Evolutionary conservation across 768 basidiomycete species (phyloP), one percentile per base, ranked within the genome.

Genomic region (Boletus pseudo-olivaceus): DNA sequence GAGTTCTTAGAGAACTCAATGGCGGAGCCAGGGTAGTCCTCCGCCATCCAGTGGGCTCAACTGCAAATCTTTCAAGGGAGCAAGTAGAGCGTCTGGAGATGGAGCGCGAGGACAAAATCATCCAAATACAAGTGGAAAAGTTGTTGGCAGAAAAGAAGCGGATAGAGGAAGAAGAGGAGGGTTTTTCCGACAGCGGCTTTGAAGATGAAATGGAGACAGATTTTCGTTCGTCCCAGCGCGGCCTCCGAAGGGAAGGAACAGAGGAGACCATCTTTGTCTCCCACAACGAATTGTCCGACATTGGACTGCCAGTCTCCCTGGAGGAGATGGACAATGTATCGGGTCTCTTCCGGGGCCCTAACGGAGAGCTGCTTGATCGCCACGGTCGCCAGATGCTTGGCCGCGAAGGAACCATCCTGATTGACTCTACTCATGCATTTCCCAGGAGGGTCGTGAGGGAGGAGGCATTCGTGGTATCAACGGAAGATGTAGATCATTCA

Each of bases 1-100:
- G 58, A 0, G 56, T 60, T 2, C 56, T 64, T 10, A 53, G 49
- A 11, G 58, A 59, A 8, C 46, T 57, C 14, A 55, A 59, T n/a
- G 59, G 59, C 3, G 51, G 40, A 3, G 33, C 34, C 32, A 51
- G 70, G 26, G 41, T 69, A 1, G 49, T 70, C 44, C 50, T 64
- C 39, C 56, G 45, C 19, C 69, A 63, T 15, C 57, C 67, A 2
- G 20, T 62, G 1, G 69, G 63, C 12, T 59, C 61, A 0, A 32
- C 38, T 1, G 54, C 62, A 14, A 69, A 72, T 27, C 51, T 68
- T 17, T 67, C 67, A 12, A 48, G 66, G 33, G 49, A 56, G 4
- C 70, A 70, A 23, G 61, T 70, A 0, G 63, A 65, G 12, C 47
- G 17, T 5, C 19, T 67, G 37, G 54, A 66, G 39, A 48, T 44